A percentile compares a stretch with the other conserved stretches of the same genome.
Conservation (phyloP, 192 early-diverging fungal genomes). For the Backusella luteola region DNA sequence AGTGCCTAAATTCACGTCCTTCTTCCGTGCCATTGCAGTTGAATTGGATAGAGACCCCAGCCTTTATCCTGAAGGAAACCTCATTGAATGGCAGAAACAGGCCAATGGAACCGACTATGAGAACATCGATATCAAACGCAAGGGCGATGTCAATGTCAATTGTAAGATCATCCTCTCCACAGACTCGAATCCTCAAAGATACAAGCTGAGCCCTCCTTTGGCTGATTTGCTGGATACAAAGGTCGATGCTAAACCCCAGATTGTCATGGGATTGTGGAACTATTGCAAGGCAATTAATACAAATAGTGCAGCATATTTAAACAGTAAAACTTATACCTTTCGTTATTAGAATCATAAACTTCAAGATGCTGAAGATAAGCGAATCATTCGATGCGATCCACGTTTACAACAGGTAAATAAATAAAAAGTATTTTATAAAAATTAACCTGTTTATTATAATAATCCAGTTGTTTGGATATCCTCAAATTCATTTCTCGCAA, state of each 20-base stretch:
- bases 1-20: conserved; percentile 80
- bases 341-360: conserved; percentile 69
- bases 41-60: conserved; percentile 78
- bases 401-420: background rate
- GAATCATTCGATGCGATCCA: conserved; percentile 82
- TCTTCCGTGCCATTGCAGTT: conserved; percentile 82
- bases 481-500: conserved; percentile 75
- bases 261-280: conserved; percentile 92
- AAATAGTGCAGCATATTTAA: no score
- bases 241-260: conserved; percentile 66
- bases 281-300: conserved; percentile 81
- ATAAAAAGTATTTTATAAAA: no score
- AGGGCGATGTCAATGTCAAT: conserved; percentile 81
- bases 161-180: conserved; percentile 77
- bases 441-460: conserved; percentile 34
- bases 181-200: conserved; percentile 77
- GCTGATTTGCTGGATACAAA: conserved; percentile 77
- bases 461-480: conserved; percentile 62
- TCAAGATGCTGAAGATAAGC: conserved; percentile 89
- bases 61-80: conserved; percentile 76
- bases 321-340: background rate
- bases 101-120: conserved; percentile 57
- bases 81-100: conserved; percentile 67
- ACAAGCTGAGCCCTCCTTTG: conserved; percentile 74
- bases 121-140: conserved; percentile 94